Percentiles rank a stretch among this genome's conserved stretches.
Evolutionary conservation across 2,329 filamentous ascomycete genomes (phyloP).

Genomic region (Penicillium vulpinum): DNA sequence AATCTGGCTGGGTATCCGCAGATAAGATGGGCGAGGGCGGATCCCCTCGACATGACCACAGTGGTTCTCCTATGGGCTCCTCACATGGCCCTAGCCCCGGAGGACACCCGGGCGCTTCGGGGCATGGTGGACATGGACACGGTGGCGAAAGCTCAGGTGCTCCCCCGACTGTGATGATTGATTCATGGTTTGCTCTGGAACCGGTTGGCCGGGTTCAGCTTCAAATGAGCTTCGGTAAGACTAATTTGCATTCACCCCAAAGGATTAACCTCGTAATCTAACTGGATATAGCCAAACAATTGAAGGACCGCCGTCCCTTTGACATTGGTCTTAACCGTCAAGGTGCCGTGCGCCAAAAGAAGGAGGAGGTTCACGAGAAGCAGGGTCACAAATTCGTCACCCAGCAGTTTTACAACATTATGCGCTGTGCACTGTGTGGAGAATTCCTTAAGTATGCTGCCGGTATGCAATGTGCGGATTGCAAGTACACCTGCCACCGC

Average conservation of each 20-base stretch:
- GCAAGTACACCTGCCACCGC: constrained; percentile 98
- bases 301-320: constrained; percentile 76
- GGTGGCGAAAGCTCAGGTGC: constrained; percentile 33
- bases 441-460: constrained; percentile 98
- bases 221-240: constrained; percentile 75
- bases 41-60: constrained; percentile 50
- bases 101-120: constrained; percentile 27
- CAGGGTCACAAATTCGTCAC: constrained; percentile 99
- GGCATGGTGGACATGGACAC: constrained; percentile 26
- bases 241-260: background rate
- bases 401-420: constrained; percentile 99
- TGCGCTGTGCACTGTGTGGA: constrained; percentile 96
- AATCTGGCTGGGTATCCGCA: constrained; percentile 93
- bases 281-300: constrained; percentile 68
- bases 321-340: constrained; percentile 91
- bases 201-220: constrained; percentile 90
- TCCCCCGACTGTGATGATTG: constrained; percentile 57
- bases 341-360: constrained; percentile 93
- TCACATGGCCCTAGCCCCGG: constrained; percentile 29
- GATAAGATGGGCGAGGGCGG: constrained; percentile 79
- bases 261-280: constrained; percentile 9
- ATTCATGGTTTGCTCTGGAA: constrained; percentile 96
- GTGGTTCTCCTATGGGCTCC: constrained; percentile 52
- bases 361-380: constrained; percentile 97
- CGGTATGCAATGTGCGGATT: constrained; percentile 98